phyloP scores from a whole-genome alignment of 345 rosid genomes.

The Aquilaria malaccensis region DNA sequence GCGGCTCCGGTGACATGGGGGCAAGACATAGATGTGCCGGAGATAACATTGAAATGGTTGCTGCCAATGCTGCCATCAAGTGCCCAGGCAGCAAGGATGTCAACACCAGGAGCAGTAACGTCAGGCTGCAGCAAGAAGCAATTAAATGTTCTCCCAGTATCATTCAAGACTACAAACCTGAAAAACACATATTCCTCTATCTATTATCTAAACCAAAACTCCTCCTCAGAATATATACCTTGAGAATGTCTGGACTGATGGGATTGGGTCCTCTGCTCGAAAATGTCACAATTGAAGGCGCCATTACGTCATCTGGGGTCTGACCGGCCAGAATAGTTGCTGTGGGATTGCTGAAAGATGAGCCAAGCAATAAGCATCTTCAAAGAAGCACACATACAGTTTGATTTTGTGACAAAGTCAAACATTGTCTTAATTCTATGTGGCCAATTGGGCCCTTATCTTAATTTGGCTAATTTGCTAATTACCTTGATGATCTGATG shows the following conservation, averaged over 20 bases:
- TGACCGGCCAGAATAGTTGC: slow-evolving; percentile 23
- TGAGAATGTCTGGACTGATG: slow-evolving; percentile 22
- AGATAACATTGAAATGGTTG: slow-evolving; percentile 13
- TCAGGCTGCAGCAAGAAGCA: slow-evolving; percentile 20
- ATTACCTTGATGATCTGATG: slow-evolving; percentile 22
- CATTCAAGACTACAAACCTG: background rate
- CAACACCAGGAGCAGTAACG: slow-evolving; percentile 31
- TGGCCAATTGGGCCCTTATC: too few species aligned
- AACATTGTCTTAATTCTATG: too few species aligned
- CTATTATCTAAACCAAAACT: too few species aligned
- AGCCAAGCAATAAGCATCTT: too few species aligned
- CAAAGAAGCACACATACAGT: background rate
- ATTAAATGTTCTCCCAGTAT: background rate
- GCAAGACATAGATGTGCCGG: slow-evolving; percentile 22
- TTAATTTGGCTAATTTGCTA: too few species aligned
- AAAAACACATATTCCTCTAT: too few species aligned
- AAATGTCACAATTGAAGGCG: slow-evolving; percentile 22
- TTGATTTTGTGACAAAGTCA: background rate
- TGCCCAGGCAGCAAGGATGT: slow-evolving; percentile 30
- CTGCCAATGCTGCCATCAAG: slow-evolving; percentile 10
- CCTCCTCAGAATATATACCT: slow-evolving; percentile 8
- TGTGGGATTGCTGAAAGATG: slow-evolving; percentile 14
- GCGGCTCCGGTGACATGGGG: slow-evolving; percentile 15
- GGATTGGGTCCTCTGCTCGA: slow-evolving; percentile 32
- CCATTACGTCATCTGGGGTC: slow-evolving; percentile 12